phyloP scores from a whole-genome alignment of 2,329 filamentous ascomycete species.

The Pseudocercospora macadamiae region DNA sequence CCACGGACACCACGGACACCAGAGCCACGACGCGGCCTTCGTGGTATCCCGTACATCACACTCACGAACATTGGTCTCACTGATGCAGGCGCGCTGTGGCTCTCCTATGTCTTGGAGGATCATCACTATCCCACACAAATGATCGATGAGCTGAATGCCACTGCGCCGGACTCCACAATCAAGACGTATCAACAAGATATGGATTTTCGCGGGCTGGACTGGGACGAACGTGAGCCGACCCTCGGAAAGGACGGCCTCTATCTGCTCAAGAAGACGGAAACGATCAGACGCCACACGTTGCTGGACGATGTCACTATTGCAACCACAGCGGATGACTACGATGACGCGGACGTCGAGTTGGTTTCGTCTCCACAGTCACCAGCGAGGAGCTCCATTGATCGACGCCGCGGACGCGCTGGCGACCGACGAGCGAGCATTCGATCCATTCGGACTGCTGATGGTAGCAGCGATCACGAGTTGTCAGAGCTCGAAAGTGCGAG shows the following conservation, averaged over 20 bases:
- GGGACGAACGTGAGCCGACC: constrained; percentile 34
- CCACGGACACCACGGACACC: too few species aligned
- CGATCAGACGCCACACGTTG: constrained; percentile 28
- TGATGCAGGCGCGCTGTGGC: constrained; percentile 44
- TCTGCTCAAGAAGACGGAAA: constrained; percentile 41
- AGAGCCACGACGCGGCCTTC: constrained; percentile 40
- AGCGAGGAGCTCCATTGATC: constrained; percentile 13
- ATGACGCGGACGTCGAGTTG: constrained; percentile 2
- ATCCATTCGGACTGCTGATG: constrained; percentile 31
- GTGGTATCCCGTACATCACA: constrained; percentile 45
- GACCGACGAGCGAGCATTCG: constrained; percentile 32
- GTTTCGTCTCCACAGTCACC: not conserved
- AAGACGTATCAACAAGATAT: constrained; percentile 35
- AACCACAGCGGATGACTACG: constrained; percentile 4
- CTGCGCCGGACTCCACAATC: constrained; percentile 35
- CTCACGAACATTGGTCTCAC: constrained; percentile 40
- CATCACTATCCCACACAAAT: constrained; percentile 45
- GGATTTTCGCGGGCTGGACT: constrained; percentile 40
- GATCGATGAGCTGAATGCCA: constrained; percentile 37
- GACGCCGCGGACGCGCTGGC: constrained; percentile 24
- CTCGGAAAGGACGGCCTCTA: constrained; percentile 38
- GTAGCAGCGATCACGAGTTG: constrained; percentile 31
- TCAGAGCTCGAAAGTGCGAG: constrained; percentile 41
- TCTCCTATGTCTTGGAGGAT: constrained; percentile 44
- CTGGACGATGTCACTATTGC: constrained; percentile 21